Conservation (phyloP, 306 rosid species). For the Casuarina cunninghamiana region DNA sequence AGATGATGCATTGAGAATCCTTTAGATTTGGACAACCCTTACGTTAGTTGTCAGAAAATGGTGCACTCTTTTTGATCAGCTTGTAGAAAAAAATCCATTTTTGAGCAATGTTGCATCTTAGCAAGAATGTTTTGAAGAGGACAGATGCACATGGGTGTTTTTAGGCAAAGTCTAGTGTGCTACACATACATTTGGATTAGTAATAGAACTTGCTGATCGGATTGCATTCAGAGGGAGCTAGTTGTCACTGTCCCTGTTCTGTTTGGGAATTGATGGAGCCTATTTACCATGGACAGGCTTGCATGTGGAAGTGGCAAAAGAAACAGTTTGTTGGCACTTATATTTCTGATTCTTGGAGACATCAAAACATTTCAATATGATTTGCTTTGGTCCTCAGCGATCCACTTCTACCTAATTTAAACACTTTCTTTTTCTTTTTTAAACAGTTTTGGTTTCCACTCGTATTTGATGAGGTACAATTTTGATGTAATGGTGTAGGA, state of each 20-base stretch:
- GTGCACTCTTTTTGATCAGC: neutral
- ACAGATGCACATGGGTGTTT: neutral
- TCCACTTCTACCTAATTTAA: neutral
- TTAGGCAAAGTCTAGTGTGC: neutral
- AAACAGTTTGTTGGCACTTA: neutral
- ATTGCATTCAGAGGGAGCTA: neutral
- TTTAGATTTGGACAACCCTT: neutral
- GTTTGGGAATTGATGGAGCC: neutral
- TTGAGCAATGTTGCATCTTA: neutral
- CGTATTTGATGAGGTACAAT: conserved; percentile 4
- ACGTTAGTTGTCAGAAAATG: neutral
- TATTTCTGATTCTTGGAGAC: neutral
- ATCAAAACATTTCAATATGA: neutral
- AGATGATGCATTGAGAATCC: neutral
- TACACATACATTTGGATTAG: neutral
- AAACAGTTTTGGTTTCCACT: neutral
- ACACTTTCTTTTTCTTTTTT: neutral
- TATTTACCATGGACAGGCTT: neutral
- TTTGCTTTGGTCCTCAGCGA: neutral
- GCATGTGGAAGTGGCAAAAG: neutral
- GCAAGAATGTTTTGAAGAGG: neutral
- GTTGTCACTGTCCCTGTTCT: neutral
- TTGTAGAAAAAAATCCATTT: neutral
- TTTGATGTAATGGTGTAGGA: conserved; percentile 51
- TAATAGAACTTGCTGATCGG: neutral